Percentiles rank a stretch among this genome's conserved stretches.
Conservation (phyloP, 2,329 filamentous ascomycete species). For the Zymoseptoria ardabiliae region DNA sequence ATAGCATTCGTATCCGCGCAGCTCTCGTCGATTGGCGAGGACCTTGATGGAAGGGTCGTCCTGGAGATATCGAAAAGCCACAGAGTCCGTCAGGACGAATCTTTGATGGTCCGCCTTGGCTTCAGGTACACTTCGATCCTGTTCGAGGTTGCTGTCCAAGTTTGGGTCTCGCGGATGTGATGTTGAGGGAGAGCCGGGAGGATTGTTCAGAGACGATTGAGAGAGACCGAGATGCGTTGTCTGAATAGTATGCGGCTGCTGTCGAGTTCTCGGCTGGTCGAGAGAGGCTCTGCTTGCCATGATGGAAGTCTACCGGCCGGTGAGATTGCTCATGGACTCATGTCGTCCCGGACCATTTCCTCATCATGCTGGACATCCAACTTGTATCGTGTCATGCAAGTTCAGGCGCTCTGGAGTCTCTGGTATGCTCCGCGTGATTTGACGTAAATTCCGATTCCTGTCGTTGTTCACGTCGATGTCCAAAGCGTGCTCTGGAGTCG, state of each 20-base stretch:
- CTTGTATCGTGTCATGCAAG: background rate
- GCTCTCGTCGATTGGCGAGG: conserved; percentile 60
- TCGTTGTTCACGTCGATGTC: background rate
- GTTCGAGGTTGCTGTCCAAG: conserved; percentile 2
- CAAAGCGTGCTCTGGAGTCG: background rate
- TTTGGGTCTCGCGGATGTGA: conserved; percentile 6
- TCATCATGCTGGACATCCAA: background rate
- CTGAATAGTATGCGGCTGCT: conserved; percentile 9
- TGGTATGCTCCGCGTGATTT: background rate
- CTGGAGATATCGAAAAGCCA: conserved; percentile 70
- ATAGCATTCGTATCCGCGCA: conserved; percentile 86
- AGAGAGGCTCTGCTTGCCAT: conserved; percentile 8
- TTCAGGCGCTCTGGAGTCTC: background rate
- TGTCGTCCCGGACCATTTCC: background rate
- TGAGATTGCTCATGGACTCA: background rate
- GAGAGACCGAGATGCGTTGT: conserved; percentile 1
- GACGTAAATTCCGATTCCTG: background rate
- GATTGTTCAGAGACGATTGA: conserved; percentile 1
- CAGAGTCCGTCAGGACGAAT: conserved; percentile 58
- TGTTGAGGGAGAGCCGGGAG: conserved; percentile 7
- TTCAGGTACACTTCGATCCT: conserved; percentile 1
- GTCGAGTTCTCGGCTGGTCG: conserved; percentile 4
- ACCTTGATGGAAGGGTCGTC: conserved; percentile 72
- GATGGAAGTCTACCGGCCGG: background rate
- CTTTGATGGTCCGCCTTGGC: conserved; percentile 41